A percentile compares a stretch with the other conserved stretches of the same genome.
phyloP scores from a whole-genome alignment of 352 stramenopile species.

The Chrysophaeum taylorii region DNA sequence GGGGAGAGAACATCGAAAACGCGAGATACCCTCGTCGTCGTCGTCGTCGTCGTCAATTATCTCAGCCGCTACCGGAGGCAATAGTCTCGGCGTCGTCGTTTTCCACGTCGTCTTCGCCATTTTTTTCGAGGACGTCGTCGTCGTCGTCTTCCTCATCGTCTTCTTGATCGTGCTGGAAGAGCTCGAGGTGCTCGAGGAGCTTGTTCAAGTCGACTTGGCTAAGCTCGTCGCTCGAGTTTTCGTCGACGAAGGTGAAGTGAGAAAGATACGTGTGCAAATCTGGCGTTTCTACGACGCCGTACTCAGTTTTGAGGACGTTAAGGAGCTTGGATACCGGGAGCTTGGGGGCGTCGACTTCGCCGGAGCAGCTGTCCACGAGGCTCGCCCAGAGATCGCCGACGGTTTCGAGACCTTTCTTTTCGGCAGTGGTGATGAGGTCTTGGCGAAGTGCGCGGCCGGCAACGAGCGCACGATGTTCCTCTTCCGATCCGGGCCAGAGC shows the following conservation, averaged over 20 bases:
- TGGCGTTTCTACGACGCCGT: neutral
- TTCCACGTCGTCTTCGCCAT: neutral
- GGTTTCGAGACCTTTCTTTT: neutral
- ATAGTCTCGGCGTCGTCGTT: neutral
- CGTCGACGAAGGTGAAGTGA: neutral
- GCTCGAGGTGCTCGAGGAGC: constrained; percentile 13
- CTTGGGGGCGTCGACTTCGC: neutral
- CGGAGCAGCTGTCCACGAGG: neutral
- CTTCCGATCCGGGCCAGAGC: constrained; percentile 8
- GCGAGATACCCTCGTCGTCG: too few relatives aligned
- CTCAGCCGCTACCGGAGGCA: too few relatives aligned
- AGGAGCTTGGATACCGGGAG: neutral
- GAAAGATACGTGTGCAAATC: neutral
- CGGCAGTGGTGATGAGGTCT: neutral
- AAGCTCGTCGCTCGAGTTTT: neutral
- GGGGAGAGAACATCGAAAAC: too few relatives aligned
- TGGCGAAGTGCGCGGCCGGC: neutral
- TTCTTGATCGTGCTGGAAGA: neutral
- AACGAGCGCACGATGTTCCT: constrained; percentile 3
- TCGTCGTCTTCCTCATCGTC: neutral
- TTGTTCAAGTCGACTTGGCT: neutral
- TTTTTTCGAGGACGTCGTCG: neutral
- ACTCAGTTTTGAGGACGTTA: neutral
- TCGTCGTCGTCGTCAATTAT: too few relatives aligned
- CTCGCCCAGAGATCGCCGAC: neutral